phyloP scores from a whole-genome alignment of 2,329 filamentous ascomycete species.

The Trichophyton verrucosum region DNA sequence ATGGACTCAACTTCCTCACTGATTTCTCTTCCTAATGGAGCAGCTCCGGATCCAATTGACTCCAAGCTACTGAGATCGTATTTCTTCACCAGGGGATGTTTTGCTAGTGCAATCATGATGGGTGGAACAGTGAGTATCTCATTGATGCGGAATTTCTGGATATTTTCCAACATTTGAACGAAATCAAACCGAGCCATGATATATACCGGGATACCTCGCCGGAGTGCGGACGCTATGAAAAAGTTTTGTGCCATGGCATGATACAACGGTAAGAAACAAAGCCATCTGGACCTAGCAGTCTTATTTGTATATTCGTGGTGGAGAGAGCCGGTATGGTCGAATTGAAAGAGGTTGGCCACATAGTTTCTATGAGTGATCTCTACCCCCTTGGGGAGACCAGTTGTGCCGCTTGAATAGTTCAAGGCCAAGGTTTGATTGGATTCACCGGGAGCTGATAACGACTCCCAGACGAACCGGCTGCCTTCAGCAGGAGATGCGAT shows the following conservation, averaged over 20 bases:
- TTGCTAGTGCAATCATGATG: constrained; percentile 59
- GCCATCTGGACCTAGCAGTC: constrained; percentile 31
- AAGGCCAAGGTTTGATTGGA: constrained; percentile 48
- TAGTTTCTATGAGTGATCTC: constrained; percentile 69
- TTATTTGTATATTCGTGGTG: constrained; percentile 40
- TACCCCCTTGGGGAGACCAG: constrained; percentile 73
- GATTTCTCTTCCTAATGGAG: constrained; percentile 51
- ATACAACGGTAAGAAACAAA: constrained; percentile 67
- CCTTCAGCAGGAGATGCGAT: constrained; percentile 43
- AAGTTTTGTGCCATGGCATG: constrained; percentile 62
- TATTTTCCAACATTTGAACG: constrained; percentile 53
- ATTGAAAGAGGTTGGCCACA: constrained; percentile 55
- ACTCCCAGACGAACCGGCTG: constrained; percentile 50
- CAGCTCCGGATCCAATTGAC: constrained; percentile 51
- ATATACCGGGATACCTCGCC: constrained; percentile 54
- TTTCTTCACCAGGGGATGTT: constrained; percentile 52
- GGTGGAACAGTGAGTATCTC: constrained; percentile 58
- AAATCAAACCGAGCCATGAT: constrained; percentile 72
- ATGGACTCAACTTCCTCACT: constrained; percentile 47
- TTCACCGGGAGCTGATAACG: constrained; percentile 19
- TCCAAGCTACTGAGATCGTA: constrained; percentile 58
- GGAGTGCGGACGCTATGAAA: constrained; percentile 49
- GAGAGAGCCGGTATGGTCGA: constrained; percentile 37
- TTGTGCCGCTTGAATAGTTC: constrained; percentile 65
- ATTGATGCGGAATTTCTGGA: constrained; percentile 58